Conservation (phyloP, 1,284 basidiomycete species). For the Kwoniella shivajii region DNA sequence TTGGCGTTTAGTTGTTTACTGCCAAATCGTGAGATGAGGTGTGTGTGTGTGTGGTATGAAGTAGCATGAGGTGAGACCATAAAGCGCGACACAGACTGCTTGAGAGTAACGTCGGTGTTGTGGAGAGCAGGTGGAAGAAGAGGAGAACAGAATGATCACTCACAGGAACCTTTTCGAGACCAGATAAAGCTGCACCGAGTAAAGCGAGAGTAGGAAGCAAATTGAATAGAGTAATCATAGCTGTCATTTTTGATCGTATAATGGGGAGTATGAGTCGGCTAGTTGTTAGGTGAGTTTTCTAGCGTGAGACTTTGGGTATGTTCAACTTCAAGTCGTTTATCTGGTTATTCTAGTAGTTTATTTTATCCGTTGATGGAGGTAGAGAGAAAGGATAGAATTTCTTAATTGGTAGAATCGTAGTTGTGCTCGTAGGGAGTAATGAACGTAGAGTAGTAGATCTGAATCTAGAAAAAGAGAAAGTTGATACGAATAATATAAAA, state of each 20-base stretch:
- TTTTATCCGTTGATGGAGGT: background rate
- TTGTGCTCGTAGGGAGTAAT: constrained; percentile 9
- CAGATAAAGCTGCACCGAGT: constrained; percentile 29
- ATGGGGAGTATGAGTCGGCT: background rate
- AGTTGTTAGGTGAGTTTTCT: background rate
- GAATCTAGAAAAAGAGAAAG: background rate
- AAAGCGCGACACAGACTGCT: background rate
- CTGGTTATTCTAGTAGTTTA: background rate
- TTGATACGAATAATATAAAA: background rate
- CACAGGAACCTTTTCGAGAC: constrained; percentile 34
- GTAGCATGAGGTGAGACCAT: no score
- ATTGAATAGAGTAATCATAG: constrained; percentile 22
- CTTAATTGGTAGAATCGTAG: constrained; percentile 1
- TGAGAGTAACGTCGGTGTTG: background rate
- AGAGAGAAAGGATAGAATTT: no score
- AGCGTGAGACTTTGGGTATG: background rate
- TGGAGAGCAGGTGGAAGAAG: background rate
- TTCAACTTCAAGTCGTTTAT: background rate
- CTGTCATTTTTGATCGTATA: constrained; percentile 10
- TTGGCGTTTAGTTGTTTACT: no score
- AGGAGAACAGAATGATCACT: constrained; percentile 14
- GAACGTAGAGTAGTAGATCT: constrained; percentile 7
- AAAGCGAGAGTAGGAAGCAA: constrained; percentile 37
- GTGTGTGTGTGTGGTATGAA: no score
- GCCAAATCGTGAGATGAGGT: no score